phyloP scores from a whole-genome alignment of 2,329 filamentous ascomycete genomes.

The Metarhizium album region DNA sequence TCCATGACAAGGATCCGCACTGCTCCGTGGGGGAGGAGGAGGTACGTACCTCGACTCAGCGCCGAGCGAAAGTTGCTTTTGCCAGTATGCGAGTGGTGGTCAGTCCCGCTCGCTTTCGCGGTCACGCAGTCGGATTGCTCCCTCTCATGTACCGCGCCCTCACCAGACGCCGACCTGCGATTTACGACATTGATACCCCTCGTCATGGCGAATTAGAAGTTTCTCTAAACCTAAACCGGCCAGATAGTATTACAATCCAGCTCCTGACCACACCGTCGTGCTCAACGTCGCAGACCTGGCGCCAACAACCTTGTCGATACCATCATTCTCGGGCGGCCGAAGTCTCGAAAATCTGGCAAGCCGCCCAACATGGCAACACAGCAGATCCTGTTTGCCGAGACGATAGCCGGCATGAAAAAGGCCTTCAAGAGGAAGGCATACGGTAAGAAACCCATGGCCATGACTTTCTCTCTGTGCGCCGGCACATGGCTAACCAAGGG shows the following conservation, averaged over 20 bases:
- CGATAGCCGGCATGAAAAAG: constrained; percentile 57
- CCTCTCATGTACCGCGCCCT: not conserved
- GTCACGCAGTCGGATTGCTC: constrained; percentile 1
- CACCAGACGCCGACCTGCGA: not conserved
- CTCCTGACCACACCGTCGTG: not conserved
- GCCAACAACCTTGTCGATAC: not conserved
- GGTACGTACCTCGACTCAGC: not conserved
- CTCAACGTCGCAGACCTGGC: not conserved
- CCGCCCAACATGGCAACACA: constrained; percentile 33
- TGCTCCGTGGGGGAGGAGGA: not conserved
- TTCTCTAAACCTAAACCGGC: not conserved
- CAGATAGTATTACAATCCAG: not conserved
- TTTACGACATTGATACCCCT: not conserved
- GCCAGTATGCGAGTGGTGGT: not conserved
- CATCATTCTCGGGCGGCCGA: not conserved
- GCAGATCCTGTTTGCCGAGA: constrained; percentile 54
- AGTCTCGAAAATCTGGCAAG: not conserved
- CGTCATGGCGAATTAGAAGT: not conserved
- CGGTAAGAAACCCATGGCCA: constrained; percentile 29
- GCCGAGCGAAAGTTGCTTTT: not conserved
- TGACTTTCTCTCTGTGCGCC: constrained; percentile 2
- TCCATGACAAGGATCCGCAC: not conserved
- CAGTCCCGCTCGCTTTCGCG: constrained; percentile 1
- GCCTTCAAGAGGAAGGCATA: constrained; percentile 54
- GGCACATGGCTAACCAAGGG: constrained; percentile 12